Evolutionary conservation across 2,329 filamentous ascomycete species (phyloP), one percentile per base, ranked within the genome.

Genomic region (Sporothrix phasma): DNA sequence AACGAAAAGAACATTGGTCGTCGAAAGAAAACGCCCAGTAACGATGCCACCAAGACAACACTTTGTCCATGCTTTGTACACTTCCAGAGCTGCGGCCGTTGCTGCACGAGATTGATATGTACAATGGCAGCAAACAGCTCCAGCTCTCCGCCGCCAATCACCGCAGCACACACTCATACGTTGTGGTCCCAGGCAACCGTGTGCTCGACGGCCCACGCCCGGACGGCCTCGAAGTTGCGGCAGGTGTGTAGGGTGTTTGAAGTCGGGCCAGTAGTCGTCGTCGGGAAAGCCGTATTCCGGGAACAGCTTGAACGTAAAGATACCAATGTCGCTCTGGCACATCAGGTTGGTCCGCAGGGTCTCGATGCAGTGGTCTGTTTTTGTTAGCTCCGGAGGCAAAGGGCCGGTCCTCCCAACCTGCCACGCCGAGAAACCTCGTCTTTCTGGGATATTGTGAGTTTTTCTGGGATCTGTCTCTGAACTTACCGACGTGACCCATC

Each of bases 301-400:
- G 62, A 75, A 79, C 66, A 74, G 73, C 65, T 80, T 76, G 71
- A 83, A 83, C 1, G 81, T 80, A 67, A 82, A 82, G 29, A 84
- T 76, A 10, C 80, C 80, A 67, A 82, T 74, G 64, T 84, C 81
- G 51, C 77, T 76, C 68, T 83, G 79, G 69, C 81, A 84, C 77
- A 83, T 81, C 53, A 83, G 73, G 51, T 79, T 81, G 67, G 80
- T 75, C 6, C 81, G 72, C 45, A 84, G 70, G 4, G 81, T 77
- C 68, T 84, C 81, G 66, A 82, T 77, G 72, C 81, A 83, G 69
- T 83, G 80, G 70, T 83, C 80, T 73, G 68, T 29, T 53, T 26
- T 31, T 29, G 66, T 67, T 59, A 67, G 66, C 62, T 31, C 34
- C 24, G 43, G 53, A 60, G 29, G 45, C 15, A 29, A 34, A 60